A percentile compares a stretch with the other conserved stretches of the same genome.
phyloP scores from a whole-genome alignment of 2,329 filamentous ascomycete genomes.

The Calonectria fujianensis region DNA sequence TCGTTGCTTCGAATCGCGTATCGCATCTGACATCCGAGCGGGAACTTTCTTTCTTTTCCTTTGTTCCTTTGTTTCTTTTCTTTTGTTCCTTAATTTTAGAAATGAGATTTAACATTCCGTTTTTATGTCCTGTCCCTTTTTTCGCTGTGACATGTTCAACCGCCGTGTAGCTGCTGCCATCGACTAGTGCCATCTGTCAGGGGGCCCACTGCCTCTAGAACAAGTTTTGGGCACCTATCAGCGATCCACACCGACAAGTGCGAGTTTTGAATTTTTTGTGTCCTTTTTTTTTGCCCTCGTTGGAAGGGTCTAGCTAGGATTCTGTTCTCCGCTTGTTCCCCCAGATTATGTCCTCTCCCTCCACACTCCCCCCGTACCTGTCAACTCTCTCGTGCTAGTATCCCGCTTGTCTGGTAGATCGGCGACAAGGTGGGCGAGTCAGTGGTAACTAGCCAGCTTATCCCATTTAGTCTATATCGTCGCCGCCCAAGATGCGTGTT shows the following conservation, averaged over 20 bases:
- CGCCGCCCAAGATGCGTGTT: conserved; percentile 37
- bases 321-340: conserved; percentile 32
- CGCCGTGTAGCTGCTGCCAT: conserved; percentile 13
- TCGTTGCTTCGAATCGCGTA: background rate
- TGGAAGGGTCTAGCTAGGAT: conserved; percentile 11
- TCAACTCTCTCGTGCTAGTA: conserved; percentile 2
- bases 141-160: background rate
- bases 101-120: background rate
- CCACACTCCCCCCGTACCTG: conserved; percentile 15
- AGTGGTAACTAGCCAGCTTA: background rate
- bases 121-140: background rate
- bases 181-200: conserved; percentile 27
- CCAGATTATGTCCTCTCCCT: conserved; percentile 30
- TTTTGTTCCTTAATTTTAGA: background rate
- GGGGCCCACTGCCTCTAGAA: conserved; percentile 19
- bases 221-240: conserved; percentile 5
- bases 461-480: conserved; percentile 1
- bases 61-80: background rate
- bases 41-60: background rate
- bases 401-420: conserved; percentile 29
- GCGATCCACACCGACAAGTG: conserved; percentile 32
- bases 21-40: background rate
- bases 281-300: background rate
- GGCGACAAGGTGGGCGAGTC: conserved; percentile 19
- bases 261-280: conserved; percentile 18